Evolutionary conservation across 2,329 filamentous ascomycete species (phyloP), one percentile per base, ranked within the genome.

Genomic region (Xylaria hypoxylon): DNA sequence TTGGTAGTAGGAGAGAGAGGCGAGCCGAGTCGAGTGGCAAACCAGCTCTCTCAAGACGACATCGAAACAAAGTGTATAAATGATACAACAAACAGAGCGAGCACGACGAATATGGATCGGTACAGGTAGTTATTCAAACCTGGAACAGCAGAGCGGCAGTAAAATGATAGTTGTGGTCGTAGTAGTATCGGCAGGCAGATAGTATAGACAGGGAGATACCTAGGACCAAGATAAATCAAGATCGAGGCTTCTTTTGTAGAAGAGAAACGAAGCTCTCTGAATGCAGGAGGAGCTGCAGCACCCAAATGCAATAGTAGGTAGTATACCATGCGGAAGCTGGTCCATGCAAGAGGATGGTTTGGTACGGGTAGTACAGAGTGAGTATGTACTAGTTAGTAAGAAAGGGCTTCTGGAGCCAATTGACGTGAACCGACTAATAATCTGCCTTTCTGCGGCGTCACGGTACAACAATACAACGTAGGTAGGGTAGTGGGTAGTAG

Each of bases 301-400:
- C 62, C 40, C 28, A 64, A 55, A 59, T 40, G 53, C 51, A 64
- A 56, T 42, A 40, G 55, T 56, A 47, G 26, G 56, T 52, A 33
- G 56, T 42, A 28, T 38, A 24, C 15, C 10, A 66, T 50, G 67
- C 60, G 61, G 44, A 58, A 61, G 42, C 58, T 59, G 33, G 55
- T 51, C 63, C 64, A 69, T 68, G 67, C 59, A 68, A 44, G 33
- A 40, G 35, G 47, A 59, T 60, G 56, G 52, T 42, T 63, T 57
- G 55, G 55, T 53, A 55, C 22, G 22, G 33, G 52, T 38, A 26
- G 50, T 35, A 42, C 45, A 40, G 33, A 38, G 8, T 17, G 33
- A 51, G 42, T n/a, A 57, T 31, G 24, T 28, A 62, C 40, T 22
- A 62, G 52, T 31, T 15, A 15, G 35, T 15, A 15, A 22, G 24